Base-by-base conservation (phyloP, 768 basidiomycete genomes). In the Fibroporia radiculosa region DNA sequence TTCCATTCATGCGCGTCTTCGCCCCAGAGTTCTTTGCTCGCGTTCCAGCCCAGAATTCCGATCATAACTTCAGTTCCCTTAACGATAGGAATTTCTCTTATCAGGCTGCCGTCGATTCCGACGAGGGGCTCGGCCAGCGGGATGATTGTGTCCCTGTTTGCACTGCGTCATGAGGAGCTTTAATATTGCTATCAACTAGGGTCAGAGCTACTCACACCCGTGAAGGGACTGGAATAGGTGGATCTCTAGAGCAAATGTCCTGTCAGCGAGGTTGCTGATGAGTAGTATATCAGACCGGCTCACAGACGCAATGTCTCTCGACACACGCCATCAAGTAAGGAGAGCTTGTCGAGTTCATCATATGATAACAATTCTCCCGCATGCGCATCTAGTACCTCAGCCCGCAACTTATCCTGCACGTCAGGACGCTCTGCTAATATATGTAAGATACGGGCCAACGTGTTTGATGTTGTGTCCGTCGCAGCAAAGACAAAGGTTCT, bases 291-390 rank as follows among this genome's bases (percentile, higher is more conserved):
- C n/a, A n/a, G 16, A 8, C 34, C 20, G 6, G 26, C 49, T 24
- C 77, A 68, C 4, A 80, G 39, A 1, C 82, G 71, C 44, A 83
- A 57, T 0, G 71, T 75, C 59, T 84, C 82, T 1, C 75, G 70
- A 4, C 80, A 68, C 2, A 82, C 72, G 4, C 68, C 70, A 46
- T 85, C 84, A 12, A 89, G 73, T 52, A 81, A 84, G 0, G 80
- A 73, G 3, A 90, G 36, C 0, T 43, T 18, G 28, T 49, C 42
- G 4, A 53, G 16, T 4, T 39, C 42, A 33, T 47, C 48, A 32
- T 50, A 50, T 60, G 59, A 23, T 61, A 64, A 16, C 59, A 65
- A 49, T 8, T 65, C 66, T 23, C 63, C 58, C 20, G 50, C 33
- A 18, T 25, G 23, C 0, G 56, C 56, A 0, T 16, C 39, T 12